Evolutionary conservation across 2,329 filamentous ascomycete species (phyloP).

Genomic region (Xylariales sp.): DNA sequence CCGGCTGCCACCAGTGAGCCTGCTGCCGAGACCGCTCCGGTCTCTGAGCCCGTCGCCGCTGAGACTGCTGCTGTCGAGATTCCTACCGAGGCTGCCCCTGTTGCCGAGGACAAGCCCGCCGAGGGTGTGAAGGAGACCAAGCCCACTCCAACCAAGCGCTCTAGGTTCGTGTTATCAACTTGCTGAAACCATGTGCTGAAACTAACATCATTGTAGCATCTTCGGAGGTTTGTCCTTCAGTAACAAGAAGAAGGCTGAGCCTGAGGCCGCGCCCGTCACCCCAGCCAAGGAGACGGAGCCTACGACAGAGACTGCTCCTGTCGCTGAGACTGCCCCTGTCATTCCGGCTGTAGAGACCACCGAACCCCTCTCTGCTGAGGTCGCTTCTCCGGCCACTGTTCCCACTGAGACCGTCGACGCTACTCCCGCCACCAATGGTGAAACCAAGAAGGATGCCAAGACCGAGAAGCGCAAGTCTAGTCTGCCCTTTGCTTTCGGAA

Average conservation of each 20-base stretch:
- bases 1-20: slow-evolving; percentile 22
- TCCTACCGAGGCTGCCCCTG: slow-evolving; percentile 17
- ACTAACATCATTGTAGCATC: slow-evolving; percentile 34
- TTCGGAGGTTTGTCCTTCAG: slow-evolving; percentile 50
- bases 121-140: slow-evolving; percentile 37
- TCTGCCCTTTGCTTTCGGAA: slow-evolving; percentile 68
- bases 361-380: slow-evolving; percentile 52
- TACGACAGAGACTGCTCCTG: slow-evolving; percentile 23
- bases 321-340: slow-evolving; percentile 51
- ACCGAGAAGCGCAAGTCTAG: slow-evolving; percentile 77
- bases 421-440: slow-evolving; percentile 42
- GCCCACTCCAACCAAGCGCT: slow-evolving; percentile 48
- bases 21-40: slow-evolving; percentile 24
- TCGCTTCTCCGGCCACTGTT: slow-evolving; percentile 41
- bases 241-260: slow-evolving; percentile 54
- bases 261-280: slow-evolving; percentile 37
- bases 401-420: slow-evolving; percentile 44
- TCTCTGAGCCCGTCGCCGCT: slow-evolving; percentile 27
- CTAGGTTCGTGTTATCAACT: slow-evolving; percentile 40
- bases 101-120: slow-evolving; percentile 31
- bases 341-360: slow-evolving; percentile 56
- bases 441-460: slow-evolving; percentile 62
- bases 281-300: slow-evolving; percentile 39
- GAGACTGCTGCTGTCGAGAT: slow-evolving; percentile 31
- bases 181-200: slow-evolving; percentile 2